Conservation (phyloP, 495 filamentous ascomycete genomes). For the Xylaria telfairii region DNA sequence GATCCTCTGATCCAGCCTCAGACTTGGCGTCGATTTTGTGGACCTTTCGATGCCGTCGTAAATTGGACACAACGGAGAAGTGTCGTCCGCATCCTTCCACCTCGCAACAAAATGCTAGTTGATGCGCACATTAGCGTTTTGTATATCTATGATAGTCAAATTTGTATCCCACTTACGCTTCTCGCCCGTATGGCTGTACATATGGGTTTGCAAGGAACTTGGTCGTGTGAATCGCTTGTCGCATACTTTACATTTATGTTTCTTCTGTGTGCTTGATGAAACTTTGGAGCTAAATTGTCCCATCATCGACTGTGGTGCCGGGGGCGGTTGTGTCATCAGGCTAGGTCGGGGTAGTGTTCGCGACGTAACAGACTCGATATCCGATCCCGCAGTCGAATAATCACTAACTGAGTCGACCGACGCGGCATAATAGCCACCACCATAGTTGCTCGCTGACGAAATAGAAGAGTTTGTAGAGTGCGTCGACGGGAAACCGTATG, state of each 20-base stretch:
- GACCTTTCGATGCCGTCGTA: constrained; percentile 94
- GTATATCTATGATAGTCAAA: background rate
- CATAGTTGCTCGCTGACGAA: constrained; percentile 73
- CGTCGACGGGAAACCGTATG: constrained; percentile 89
- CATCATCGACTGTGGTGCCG: constrained; percentile 97
- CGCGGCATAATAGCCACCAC: constrained; percentile 79
- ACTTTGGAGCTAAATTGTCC: constrained; percentile 97
- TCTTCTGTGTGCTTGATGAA: constrained; percentile 95
- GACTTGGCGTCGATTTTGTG: constrained; percentile 80
- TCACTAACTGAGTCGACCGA: constrained; percentile 92
- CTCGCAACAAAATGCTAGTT: constrained; percentile 86
- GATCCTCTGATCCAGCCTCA: constrained; percentile 57
- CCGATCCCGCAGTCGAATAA: constrained; percentile 89
- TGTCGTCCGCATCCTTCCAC: constrained; percentile 94
- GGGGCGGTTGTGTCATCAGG: constrained; percentile 69
- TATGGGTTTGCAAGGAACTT: constrained; percentile 95
- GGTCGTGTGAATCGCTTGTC: constrained; percentile 98
- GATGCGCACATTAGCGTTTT: background rate
- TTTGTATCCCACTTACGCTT: constrained; percentile 76
- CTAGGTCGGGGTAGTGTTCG: constrained; percentile 83
- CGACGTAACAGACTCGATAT: constrained; percentile 77
- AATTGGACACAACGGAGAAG: constrained; percentile 97
- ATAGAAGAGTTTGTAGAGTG: constrained; percentile 96
- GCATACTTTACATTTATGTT: constrained; percentile 99
- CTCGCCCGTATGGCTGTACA: constrained; percentile 99